Percentiles rank a stretch among this genome's conserved stretches.
Evolutionary conservation across 805 yeast genomes (phyloP).

Genomic region (Candida ficus): DNA sequence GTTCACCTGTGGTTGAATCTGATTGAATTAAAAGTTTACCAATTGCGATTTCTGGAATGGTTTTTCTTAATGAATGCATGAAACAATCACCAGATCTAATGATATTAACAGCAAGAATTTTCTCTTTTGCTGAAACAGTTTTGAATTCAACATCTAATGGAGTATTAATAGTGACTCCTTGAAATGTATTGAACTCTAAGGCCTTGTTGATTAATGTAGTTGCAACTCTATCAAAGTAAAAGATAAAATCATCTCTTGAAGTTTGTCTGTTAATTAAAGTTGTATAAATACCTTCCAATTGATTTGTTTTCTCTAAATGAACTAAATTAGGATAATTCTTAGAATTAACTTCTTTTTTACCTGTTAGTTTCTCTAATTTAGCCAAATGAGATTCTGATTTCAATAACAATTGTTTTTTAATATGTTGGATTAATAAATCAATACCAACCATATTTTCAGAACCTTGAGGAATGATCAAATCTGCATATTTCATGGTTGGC

Average conservation of each 20-base stretch:
- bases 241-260: constrained; percentile 71
- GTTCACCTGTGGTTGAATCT: constrained; percentile 88
- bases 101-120: constrained; percentile 68
- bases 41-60: constrained; percentile 70
- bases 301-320: constrained; percentile 48
- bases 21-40: constrained; percentile 88
- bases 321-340: constrained; percentile 14
- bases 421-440: constrained; percentile 71
- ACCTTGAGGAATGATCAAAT: constrained; percentile 87
- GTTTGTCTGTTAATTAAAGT: constrained; percentile 54
- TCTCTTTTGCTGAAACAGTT: constrained; percentile 32
- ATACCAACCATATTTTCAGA: constrained; percentile 79
- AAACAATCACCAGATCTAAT: constrained; percentile 93
- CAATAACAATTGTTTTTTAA: constrained; percentile 58
- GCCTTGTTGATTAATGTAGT: constrained; percentile 64
- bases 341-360: constrained; percentile 31
- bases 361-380: constrained; percentile 51
- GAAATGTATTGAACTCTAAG: constrained; percentile 45
- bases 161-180: constrained; percentile 33
- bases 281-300: constrained; percentile 66
- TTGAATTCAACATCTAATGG: constrained; percentile 31
- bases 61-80: constrained; percentile 67
- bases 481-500: constrained; percentile 77
- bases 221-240: constrained; percentile 82
- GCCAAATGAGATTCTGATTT: constrained; percentile 68